Evolutionary conservation across 116 monocot species (phyloP).

Genomic region (Phalaenopsis hybrid): DNA sequence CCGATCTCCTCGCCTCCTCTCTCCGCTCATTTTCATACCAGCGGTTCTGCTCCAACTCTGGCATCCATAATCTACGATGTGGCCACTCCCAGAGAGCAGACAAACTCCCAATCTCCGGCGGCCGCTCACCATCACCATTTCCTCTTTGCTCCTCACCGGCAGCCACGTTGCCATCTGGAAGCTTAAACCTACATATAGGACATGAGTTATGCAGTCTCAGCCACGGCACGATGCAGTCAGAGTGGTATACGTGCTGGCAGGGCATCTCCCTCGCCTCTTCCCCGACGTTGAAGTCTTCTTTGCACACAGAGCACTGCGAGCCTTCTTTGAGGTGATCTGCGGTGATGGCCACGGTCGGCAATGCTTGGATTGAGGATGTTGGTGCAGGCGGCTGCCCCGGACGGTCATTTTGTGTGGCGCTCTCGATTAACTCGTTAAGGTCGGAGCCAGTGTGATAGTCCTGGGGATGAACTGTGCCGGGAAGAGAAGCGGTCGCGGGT

Average conservation of each 20-base stretch:
- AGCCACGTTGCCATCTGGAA: constrained; percentile 14
- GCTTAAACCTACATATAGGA: constrained; percentile 18
- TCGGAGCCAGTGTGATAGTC: constrained; percentile 57
- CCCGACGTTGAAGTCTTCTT: constrained; percentile 49
- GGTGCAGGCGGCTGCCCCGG: constrained; percentile 61
- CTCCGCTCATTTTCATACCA: no score
- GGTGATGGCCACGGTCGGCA: constrained; percentile 47
- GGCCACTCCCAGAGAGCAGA: background rate
- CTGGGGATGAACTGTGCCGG: constrained; percentile 12
- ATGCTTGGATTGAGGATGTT: constrained; percentile 44
- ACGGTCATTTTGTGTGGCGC: constrained; percentile 69
- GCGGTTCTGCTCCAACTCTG: no score
- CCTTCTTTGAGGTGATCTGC: constrained; percentile 39
- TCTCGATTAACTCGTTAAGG: constrained; percentile 45
- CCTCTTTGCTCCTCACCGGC: background rate
- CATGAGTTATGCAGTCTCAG: constrained; percentile 14
- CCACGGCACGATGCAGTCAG: constrained; percentile 18
- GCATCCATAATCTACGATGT: no score
- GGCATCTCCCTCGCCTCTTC: constrained; percentile 13
- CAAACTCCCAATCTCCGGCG: background rate
- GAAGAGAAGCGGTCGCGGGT: no score
- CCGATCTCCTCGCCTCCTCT: no score
- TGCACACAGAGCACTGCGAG: constrained; percentile 75
- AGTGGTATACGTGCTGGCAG: constrained; percentile 23
- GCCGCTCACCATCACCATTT: background rate